Percentiles rank a stretch among this genome's conserved stretches.
These are phyloP conservation scores for Pseudohalonectria lignicola DNA, from an alignment of 2,329 filamentous ascomycete genomes.

Conservation along the genomic window DNA sequence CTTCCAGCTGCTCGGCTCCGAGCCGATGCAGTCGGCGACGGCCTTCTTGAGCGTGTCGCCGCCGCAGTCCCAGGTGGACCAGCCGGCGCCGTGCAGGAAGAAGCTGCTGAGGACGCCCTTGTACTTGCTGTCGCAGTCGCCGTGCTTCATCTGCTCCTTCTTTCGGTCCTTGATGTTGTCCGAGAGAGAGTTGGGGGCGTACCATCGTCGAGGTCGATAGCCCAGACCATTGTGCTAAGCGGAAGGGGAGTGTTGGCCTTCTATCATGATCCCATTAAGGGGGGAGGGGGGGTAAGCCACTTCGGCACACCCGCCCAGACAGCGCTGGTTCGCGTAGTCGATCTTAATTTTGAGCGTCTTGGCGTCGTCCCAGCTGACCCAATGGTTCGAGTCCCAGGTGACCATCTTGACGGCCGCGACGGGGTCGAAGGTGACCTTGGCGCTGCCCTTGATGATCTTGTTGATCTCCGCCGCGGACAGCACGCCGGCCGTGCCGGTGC, in stretches of 20 bases:
- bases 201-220: conserved; percentile 8
- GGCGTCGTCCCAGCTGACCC: conserved; percentile 19
- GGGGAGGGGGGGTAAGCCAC: too few relatives aligned
- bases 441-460: conserved; percentile 4
- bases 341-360: conserved; percentile 15
- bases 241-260: too few relatives aligned
- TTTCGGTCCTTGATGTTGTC: conserved; percentile 12
- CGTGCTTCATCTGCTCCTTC: conserved; percentile 8
- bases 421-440: conserved; percentile 7
- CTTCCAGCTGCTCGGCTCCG: conserved; percentile 12
- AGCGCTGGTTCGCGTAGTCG: conserved; percentile 11
- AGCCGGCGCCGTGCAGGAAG: conserved; percentile 14
- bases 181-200: too few relatives aligned
- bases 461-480: conserved; percentile 14
- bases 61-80: conserved; percentile 13
- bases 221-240: conserved; percentile 11
- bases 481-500: conserved; percentile 10
- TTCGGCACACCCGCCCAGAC: conserved; percentile 13
- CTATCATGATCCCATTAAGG: too few relatives aligned
- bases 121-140: conserved; percentile 12
- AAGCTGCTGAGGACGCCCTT: conserved; percentile 9
- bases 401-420: conserved; percentile 15
- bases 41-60: conserved; percentile 11
- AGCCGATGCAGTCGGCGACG: conserved; percentile 9
- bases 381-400: conserved; percentile 16